Base-by-base conservation (phyloP, 441 rosid species). In the Adansonia gregorii region DNA sequence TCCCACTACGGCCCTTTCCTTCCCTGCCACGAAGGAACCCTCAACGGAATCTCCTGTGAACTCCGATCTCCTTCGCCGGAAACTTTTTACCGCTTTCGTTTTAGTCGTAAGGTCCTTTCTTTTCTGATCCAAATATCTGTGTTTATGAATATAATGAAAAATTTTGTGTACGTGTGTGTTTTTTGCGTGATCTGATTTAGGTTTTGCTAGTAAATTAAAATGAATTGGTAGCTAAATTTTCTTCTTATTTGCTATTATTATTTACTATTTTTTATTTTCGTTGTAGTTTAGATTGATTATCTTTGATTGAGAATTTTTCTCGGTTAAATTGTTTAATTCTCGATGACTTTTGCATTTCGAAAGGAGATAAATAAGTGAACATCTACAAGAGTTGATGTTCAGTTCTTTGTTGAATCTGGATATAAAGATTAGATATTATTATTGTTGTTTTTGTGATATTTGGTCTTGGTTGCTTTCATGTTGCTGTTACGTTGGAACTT, bases 41-140 rank as follows among this genome's bases (percentile, higher is more conserved):
- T 70, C 46, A 9, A 19, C 45, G 68, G 55, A 24, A 45, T 8
- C 22, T 59, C 41, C 4, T 63, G 45, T 9, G 77, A 20, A 48
- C 22, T 8, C 58, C 27, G 58, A 74, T 74, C 67, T 15, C 49
- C 41, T 68, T 43, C 46, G 27, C 45, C 58, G 45, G 14, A 6
- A 22, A 7, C 0, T 31, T 3, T 8, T n/a, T 60, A 10, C 54
- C 4, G 39, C 3, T 41, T 15, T 73, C 58, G 41, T 3, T 14
- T 59, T 45, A 45, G 7, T 69, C 12, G 12, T 15, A 70, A 74
- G 58, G 31, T 46, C 17, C 77, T 74, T 45, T 5, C 43, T 74
- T 74, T 59, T 59, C 43, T 39, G 76, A 60, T 74, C 69, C 69
- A 61, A 24, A 43, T 74, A 15, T 74, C 43, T 24, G 8, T 67